phyloP scores from a whole-genome alignment of 352 stramenopile species.

The Plasmopara muralis region DNA sequence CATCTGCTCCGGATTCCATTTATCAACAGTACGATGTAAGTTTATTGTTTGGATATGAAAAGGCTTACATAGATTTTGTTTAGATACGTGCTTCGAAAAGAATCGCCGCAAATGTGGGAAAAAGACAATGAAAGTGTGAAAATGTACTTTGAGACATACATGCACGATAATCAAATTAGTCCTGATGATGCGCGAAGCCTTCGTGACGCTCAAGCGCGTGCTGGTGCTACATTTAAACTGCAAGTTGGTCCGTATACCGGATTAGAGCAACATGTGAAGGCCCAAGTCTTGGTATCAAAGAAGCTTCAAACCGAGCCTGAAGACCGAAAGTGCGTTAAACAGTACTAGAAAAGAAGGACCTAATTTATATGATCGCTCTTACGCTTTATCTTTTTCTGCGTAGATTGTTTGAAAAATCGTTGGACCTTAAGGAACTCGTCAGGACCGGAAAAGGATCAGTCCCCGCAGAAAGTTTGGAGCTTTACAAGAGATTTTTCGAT shows the following conservation, averaged over 20 bases:
- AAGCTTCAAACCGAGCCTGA: slow-evolving; percentile 65
- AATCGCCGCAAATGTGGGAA: slow-evolving; percentile 65
- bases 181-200: slow-evolving; percentile 55
- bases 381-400: not conserved
- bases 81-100: slow-evolving; percentile 63
- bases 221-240: slow-evolving; percentile 75
- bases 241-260: slow-evolving; percentile 65
- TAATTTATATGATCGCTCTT: too few relatives aligned
- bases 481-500: slow-evolving; percentile 82
- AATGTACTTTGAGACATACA: slow-evolving; percentile 75
- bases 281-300: slow-evolving; percentile 69
- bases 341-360: too few relatives aligned
- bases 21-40: slow-evolving; percentile 54
- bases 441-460: slow-evolving; percentile 42
- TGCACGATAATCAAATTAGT: slow-evolving; percentile 72
- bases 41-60: not conserved
- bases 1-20: slow-evolving; percentile 31
- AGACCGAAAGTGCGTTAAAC: slow-evolving; percentile 39
- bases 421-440: slow-evolving; percentile 67
- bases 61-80: slow-evolving; percentile 2
- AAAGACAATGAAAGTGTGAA: slow-evolving; percentile 73
- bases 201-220: slow-evolving; percentile 57
- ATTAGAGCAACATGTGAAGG: slow-evolving; percentile 77
- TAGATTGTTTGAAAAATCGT: slow-evolving; percentile 61
- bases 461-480: slow-evolving; percentile 53